phyloP scores from a whole-genome alignment of 2,329 filamentous ascomycete genomes.

The Knoxdaviesia proteae region DNA sequence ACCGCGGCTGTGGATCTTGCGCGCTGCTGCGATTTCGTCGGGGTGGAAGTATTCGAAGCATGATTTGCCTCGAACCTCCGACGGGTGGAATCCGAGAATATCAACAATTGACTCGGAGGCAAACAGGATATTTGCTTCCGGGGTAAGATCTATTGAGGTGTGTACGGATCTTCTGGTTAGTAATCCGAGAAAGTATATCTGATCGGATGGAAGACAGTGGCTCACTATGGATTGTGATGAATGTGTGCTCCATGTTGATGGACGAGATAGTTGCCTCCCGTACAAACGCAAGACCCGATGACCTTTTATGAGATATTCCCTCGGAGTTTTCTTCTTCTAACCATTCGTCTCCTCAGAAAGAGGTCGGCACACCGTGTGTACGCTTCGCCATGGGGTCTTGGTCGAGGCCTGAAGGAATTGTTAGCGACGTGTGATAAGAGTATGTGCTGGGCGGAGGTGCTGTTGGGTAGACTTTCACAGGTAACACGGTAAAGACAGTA shows the following conservation, averaged over 20 bases:
- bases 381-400: no score
- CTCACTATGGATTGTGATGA: conserved; percentile 79
- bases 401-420: no score
- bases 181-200: neutral
- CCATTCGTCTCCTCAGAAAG: no score
- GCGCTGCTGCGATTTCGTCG: conserved; percentile 57
- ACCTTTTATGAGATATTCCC: no score
- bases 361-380: no score
- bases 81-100: conserved; percentile 59
- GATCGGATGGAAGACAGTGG: conserved; percentile 8
- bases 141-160: conserved; percentile 37
- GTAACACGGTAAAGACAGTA: no score
- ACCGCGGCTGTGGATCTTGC: conserved; percentile 49
- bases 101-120: conserved; percentile 68
- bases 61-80: conserved; percentile 55
- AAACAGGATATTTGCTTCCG: conserved; percentile 62
- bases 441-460: no score
- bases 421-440: no score
- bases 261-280: no score
- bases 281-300: no score
- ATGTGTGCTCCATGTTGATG: conserved; percentile 55
- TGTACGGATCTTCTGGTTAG: conserved; percentile 4
- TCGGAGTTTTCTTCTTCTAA: no score
- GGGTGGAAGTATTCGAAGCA: conserved; percentile 77
- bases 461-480: no score